Conservation (phyloP, 257 asterid species). For the Cinchona pubescens region DNA sequence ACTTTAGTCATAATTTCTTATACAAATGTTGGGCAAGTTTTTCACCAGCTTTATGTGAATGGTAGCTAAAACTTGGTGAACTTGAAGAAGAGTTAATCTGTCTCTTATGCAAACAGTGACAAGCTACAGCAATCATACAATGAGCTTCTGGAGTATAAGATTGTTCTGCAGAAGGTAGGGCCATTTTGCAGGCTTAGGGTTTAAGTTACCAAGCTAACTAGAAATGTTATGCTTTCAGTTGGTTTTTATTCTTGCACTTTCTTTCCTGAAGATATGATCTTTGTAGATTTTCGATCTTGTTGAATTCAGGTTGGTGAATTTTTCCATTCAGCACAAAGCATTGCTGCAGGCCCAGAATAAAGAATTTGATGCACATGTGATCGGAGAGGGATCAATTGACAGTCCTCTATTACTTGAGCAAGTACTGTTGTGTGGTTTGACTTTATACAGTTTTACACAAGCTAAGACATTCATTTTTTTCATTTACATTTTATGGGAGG, state of each 20-base stretch:
- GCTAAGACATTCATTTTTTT: not conserved
- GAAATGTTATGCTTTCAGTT: not conserved
- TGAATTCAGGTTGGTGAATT: conserved; percentile 54
- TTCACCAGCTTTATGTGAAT: not conserved
- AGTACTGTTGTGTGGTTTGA: conserved; percentile 31
- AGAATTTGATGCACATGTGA: conserved; percentile 35
- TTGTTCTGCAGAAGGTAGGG: conserved; percentile 59
- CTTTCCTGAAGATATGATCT: not conserved
- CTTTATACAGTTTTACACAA: conserved; percentile 1
- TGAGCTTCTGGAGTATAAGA: conserved; percentile 61
- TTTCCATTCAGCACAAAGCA: conserved; percentile 56
- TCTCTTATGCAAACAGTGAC: conserved; percentile 41
- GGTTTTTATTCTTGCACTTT: not conserved
- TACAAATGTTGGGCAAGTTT: conserved; percentile 7
- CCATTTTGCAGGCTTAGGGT: not conserved
- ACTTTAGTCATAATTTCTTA: not conserved
- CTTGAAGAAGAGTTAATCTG: conserved; percentile 62
- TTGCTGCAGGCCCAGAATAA: conserved; percentile 47
- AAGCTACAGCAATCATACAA: conserved; percentile 52
- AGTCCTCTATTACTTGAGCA: conserved; percentile 65
- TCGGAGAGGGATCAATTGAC: conserved; percentile 50
- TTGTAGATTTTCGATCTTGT: conserved; percentile 6
- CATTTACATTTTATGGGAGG: conserved; percentile 11
- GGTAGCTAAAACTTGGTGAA: conserved; percentile 56
- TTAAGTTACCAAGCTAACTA: not conserved